Evolutionary conservation across 108 stramenopile species (phyloP).

Genomic region (Nitzschia inconspicua): DNA sequence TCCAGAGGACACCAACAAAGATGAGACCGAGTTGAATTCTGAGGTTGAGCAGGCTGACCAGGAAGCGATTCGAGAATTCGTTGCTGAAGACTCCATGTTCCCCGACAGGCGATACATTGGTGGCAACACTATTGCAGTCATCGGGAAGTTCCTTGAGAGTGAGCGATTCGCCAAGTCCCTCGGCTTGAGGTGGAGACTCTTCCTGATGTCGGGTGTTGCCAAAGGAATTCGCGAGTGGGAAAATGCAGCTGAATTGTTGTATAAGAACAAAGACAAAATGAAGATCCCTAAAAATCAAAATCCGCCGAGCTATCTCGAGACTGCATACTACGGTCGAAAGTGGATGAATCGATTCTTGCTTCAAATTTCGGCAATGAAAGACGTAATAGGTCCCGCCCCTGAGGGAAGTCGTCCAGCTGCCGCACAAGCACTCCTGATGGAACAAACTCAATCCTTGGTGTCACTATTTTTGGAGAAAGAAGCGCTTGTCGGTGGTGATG

Average conservation of each 20-base stretch:
- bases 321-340: conserved; percentile 65
- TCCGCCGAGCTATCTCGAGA: conserved; percentile 78
- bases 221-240: conserved; percentile 76
- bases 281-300: conserved; percentile 7
- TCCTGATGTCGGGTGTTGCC: conserved; percentile 68
- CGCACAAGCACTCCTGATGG: conserved; percentile 57
- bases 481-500: conserved; percentile 14
- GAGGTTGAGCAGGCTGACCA: conserved; percentile 39
- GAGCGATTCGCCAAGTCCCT: conserved; percentile 59
- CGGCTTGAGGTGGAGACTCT: conserved; percentile 70
- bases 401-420: conserved; percentile 35
- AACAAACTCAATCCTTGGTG: conserved; percentile 61
- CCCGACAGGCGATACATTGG: conserved; percentile 72
- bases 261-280: conserved; percentile 10
- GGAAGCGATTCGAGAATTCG: conserved; percentile 65
- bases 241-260: conserved; percentile 52
- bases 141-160: conserved; percentile 59
- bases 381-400: conserved; percentile 6
- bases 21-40: conserved; percentile 24
- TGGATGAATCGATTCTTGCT: conserved; percentile 71
- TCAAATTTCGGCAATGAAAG: conserved; percentile 40
- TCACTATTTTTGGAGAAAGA: conserved; percentile 64
- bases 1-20: neutral
- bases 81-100: conserved; percentile 67
- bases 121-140: conserved; percentile 72